Conservation (phyloP, 352 stramenopile species). For the Saprolegnia diclina region DNA sequence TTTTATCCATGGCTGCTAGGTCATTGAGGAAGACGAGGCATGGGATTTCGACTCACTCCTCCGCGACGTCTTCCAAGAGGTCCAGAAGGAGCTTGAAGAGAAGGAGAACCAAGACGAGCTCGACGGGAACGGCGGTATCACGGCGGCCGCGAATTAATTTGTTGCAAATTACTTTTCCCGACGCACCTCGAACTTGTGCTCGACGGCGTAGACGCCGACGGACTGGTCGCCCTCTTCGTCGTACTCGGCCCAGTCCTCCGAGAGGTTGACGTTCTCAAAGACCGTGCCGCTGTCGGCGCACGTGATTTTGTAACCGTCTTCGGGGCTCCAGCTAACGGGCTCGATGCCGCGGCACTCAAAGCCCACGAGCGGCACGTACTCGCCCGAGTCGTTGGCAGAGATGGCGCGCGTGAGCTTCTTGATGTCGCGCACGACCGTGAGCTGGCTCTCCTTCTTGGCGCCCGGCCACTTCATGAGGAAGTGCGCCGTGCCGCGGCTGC, state of each 20-base stretch:
- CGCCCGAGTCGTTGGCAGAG: conserved; percentile 50
- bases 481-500: conserved; percentile 65
- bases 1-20: conserved; percentile 31
- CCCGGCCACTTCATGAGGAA: conserved; percentile 84
- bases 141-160: background rate
- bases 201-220: conserved; percentile 67
- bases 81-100: conserved; percentile 72
- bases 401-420: conserved; percentile 77
- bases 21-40: conserved; percentile 54
- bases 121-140: background rate
- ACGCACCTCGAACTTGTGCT: conserved; percentile 78
- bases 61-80: conserved; percentile 73
- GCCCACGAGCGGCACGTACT: conserved; percentile 74
- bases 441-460: conserved; percentile 66
- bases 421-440: conserved; percentile 79
- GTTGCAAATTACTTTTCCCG: conserved; percentile 39
- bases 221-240: conserved; percentile 73
- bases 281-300: conserved; percentile 49
- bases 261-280: conserved; percentile 78
- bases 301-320: conserved; percentile 66
- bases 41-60: conserved; percentile 74
- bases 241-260: conserved; percentile 83
- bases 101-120: conserved; percentile 45
- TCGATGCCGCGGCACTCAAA: conserved; percentile 85
- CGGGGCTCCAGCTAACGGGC: conserved; percentile 70